These are phyloP conservation scores for Diplodia intermedia DNA, from an alignment of 2,329 filamentous ascomycete species.

Conservation along the genomic window DNA sequence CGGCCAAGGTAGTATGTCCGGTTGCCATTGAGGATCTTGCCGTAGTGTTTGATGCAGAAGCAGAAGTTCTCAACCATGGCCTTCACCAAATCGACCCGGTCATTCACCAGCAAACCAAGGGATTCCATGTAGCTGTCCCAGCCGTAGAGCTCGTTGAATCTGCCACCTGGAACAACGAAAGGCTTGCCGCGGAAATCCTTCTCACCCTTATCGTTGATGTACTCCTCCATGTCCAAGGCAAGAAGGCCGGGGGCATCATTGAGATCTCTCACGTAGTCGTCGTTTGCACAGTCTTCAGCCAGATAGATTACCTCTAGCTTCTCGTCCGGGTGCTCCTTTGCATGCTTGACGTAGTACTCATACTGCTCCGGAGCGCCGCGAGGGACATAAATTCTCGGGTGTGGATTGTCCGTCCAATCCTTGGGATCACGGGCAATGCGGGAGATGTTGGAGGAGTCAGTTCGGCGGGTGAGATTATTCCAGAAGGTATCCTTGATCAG, in stretches of 20 bases:
- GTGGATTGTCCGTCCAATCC: constrained; percentile 90
- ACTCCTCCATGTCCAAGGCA: constrained; percentile 86
- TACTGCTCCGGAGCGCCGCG: constrained; percentile 83
- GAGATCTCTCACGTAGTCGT: constrained; percentile 80
- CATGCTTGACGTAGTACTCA: constrained; percentile 85
- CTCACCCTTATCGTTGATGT: constrained; percentile 69
- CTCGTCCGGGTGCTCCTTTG: constrained; percentile 79
- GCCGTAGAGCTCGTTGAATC: constrained; percentile 98
- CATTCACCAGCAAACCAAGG: constrained; percentile 83
- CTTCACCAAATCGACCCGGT: constrained; percentile 86
- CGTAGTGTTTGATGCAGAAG: constrained; percentile 98
- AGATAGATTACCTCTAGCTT: constrained; percentile 85
- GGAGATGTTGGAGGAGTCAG: constrained; percentile 87
- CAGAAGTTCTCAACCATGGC: constrained; percentile 96
- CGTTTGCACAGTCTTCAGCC: constrained; percentile 73
- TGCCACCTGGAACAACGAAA: constrained; percentile 95
- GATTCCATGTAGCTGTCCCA: constrained; percentile 99
- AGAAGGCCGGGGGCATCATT: constrained; percentile 88
- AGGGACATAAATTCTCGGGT: constrained; percentile 91
- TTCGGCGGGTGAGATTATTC: constrained; percentile 86
- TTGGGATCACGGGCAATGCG: constrained; percentile 89
- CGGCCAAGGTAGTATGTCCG: constrained; percentile 93
- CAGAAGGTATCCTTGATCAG: constrained; percentile 92
- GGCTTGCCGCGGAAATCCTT: constrained; percentile 79
- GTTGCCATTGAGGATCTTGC: constrained; percentile 97